Evolutionary conservation across 2,329 filamentous ascomycete species (phyloP).

Genomic region (Fusarium drepaniforme): DNA sequence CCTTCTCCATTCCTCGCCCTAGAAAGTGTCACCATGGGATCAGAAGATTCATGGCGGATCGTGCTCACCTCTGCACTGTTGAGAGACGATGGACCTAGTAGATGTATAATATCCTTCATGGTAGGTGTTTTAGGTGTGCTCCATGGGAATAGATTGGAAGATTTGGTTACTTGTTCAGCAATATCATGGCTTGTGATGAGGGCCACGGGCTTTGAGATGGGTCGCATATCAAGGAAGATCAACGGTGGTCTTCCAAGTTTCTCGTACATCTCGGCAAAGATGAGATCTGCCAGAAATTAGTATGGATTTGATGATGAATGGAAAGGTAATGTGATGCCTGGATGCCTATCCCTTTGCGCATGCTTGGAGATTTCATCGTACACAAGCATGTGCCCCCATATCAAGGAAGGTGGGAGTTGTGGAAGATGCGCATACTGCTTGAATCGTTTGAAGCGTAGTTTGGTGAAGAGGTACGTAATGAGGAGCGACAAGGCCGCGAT

Average conservation of each 20-base stretch:
- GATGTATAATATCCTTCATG: constrained; percentile 1
- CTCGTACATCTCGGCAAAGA: constrained; percentile 42
- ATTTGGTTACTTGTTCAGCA: background rate
- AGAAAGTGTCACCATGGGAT: background rate
- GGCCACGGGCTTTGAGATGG: constrained; percentile 48
- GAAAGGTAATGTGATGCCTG: background rate
- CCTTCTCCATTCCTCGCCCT: background rate
- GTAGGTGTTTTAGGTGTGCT: background rate
- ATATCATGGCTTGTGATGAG: constrained; percentile 46
- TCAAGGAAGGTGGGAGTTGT: constrained; percentile 2
- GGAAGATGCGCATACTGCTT: constrained; percentile 12
- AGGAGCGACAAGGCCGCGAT: background rate
- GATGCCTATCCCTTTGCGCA: background rate
- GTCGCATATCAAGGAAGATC: constrained; percentile 51
- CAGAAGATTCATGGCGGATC: background rate
- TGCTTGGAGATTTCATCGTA: constrained; percentile 1
- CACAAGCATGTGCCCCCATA: constrained; percentile 8
- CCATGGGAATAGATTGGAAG: background rate
- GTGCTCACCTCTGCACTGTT: background rate
- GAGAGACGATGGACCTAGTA: background rate
- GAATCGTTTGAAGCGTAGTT: constrained; percentile 9
- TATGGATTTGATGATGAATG: background rate
- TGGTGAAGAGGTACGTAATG: background rate
- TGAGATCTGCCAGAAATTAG: background rate
- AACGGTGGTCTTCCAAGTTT: constrained; percentile 48